Conservation (phyloP, 495 filamentous ascomycete genomes). For the Massariosphaeria phaeospora region DNA sequence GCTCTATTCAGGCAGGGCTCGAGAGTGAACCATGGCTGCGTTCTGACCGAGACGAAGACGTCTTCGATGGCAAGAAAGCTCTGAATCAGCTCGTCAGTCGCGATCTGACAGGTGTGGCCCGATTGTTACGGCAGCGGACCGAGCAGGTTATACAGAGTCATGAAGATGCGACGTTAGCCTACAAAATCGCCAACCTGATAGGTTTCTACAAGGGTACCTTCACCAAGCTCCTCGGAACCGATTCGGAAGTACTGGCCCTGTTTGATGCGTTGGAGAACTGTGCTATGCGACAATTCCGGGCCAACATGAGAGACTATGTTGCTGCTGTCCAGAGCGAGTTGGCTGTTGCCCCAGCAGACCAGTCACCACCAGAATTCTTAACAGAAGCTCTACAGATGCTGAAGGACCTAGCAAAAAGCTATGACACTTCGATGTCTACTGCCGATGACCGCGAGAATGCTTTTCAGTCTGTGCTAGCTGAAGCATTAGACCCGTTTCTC, state of each 20-base stretch:
- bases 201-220: slow-evolving; percentile 87
- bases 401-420: slow-evolving; percentile 68
- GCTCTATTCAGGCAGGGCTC: slow-evolving; percentile 75
- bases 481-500: slow-evolving; percentile 83
- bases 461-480: slow-evolving; percentile 72
- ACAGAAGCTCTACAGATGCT: slow-evolving; percentile 72
- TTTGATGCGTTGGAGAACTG: slow-evolving; percentile 65
- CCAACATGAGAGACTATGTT: slow-evolving; percentile 71
- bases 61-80: slow-evolving; percentile 78
- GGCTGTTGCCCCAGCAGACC: slow-evolving; percentile 59
- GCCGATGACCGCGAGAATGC: slow-evolving; percentile 51
- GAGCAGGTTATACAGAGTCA: slow-evolving; percentile 90
- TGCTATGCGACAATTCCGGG: slow-evolving; percentile 77
- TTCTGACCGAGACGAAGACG: slow-evolving; percentile 49
- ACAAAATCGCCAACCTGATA: slow-evolving; percentile 82
- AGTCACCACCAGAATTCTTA: slow-evolving; percentile 79
- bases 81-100: slow-evolving; percentile 85
- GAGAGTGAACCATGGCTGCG: slow-evolving; percentile 84
- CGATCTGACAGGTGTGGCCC: slow-evolving; percentile 71
- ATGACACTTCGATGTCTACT: slow-evolving; percentile 69
- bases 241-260: slow-evolving; percentile 64
- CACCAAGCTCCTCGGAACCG: slow-evolving; percentile 64
- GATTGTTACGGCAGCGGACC: slow-evolving; percentile 72
- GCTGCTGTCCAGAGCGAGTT: slow-evolving; percentile 66
- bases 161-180: slow-evolving; percentile 81